These are phyloP conservation scores for Hypoxylon sp. DNA, from an alignment of 2,329 filamentous ascomycete genomes.

Conservation along the genomic window DNA sequence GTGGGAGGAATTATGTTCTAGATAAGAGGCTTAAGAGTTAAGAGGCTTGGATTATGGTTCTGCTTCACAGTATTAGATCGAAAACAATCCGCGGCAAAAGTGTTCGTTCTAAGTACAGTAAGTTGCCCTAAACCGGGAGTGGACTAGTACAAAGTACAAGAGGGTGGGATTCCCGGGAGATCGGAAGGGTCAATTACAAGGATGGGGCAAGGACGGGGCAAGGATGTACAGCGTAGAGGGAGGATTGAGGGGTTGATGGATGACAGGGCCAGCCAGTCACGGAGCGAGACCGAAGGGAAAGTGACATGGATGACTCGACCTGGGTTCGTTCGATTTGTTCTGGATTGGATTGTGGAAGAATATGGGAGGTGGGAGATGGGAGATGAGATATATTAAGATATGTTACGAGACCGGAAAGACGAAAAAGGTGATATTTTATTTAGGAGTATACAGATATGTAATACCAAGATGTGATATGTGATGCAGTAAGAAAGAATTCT, in stretches of 20 bases:
- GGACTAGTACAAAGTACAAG: slow-evolving; percentile 32
- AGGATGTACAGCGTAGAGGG: slow-evolving; percentile 33
- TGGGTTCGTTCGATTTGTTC: no score
- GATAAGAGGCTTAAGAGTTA: slow-evolving; percentile 26
- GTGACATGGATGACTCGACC: slow-evolving; percentile 31
- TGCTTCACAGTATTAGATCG: slow-evolving; percentile 21
- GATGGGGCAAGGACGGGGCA: no score
- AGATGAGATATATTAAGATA: no score
- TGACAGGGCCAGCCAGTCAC: slow-evolving; percentile 36
- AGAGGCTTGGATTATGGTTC: slow-evolving; percentile 10
- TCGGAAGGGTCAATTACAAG: slow-evolving; percentile 46
- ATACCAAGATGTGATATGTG: no score
- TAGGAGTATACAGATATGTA: no score
- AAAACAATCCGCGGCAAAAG: slow-evolving; percentile 36
- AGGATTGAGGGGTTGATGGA: slow-evolving; percentile 36
- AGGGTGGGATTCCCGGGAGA: slow-evolving; percentile 45
- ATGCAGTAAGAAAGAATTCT: no score
- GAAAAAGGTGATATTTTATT: no score
- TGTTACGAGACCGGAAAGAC: no score
- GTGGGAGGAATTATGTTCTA: slow-evolving; percentile 19
- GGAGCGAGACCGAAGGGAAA: slow-evolving; percentile 15
- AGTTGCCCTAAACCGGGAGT: slow-evolving; percentile 28
- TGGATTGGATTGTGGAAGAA: no score
- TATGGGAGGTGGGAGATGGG: no score
- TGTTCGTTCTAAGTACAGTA: slow-evolving; percentile 38